Base-by-base conservation (phyloP, 2,329 filamentous ascomycete species). In the Colletotrichum viniferum region DNA sequence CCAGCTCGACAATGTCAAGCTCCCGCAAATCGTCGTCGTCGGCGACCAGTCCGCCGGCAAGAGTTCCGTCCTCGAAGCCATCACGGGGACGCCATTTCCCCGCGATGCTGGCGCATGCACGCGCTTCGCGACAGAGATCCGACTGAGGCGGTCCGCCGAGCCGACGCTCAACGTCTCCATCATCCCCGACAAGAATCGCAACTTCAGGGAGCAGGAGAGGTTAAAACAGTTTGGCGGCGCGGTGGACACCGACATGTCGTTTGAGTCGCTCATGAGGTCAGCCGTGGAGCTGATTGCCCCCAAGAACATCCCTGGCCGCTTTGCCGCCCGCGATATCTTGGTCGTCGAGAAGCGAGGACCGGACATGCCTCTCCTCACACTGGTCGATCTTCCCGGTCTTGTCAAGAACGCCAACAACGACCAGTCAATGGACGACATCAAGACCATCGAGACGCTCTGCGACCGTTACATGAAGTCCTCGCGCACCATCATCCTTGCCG, bases 41-140 rank as follows among this genome's bases (percentile, higher is more conserved):
- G 91, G 91, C 34, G 90, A 93, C 80, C 91, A 93, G 81, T 92
- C 90, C 3, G 89, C 90, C 7, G 92, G 92, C 24, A 93, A 93
- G 81, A 92, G 89, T 78, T 92, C 91, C 6, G 90, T 92, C 2
- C 86, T 93, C 3, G 91, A 92, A 78, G 90, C 91, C n/a, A 85
- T 93, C 48, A 92, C 90, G 0, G 90, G 90, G 28, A 90, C 92
- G 12, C 88, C 88, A 0, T 93, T 93, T 61, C 92, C 91, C 0
- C 85, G 89, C 71, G 90, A 90, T 76, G 90, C 90, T 66, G 90
- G 88, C 62, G 86, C 92, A 3, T 93, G 91, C 78, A 93, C 92
- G 0, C 85, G 91, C 21, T 93, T 92, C 75, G 88, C 90, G 5
- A 92, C 90, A 30, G 90, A 92, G 79, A 88, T 92, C 71, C 84